A percentile compares a stretch with the other conserved stretches of the same genome.
Conservation (phyloP, 257 asterid genomes). For the Gentiana straminea region DNA sequence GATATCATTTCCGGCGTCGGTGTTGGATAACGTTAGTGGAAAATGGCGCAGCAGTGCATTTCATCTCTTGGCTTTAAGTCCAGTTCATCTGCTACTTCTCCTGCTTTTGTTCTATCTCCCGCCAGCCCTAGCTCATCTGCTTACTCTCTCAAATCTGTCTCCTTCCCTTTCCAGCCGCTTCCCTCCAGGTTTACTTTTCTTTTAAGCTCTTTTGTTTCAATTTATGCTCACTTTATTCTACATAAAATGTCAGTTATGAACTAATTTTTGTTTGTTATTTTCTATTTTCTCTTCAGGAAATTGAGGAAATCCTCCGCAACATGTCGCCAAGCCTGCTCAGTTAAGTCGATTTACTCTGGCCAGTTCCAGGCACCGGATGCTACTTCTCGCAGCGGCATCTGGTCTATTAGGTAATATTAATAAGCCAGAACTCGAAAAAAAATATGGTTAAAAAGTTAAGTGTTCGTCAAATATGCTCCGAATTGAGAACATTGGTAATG, state of each 20-base stretch:
- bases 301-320: constrained; percentile 21
- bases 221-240: background rate
- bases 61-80: background rate
- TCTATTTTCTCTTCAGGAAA: constrained; percentile 24
- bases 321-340: constrained; percentile 19
- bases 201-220: background rate
- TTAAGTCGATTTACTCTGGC: constrained; percentile 40
- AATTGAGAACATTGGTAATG: too few relatives aligned
- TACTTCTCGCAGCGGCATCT: constrained; percentile 29
- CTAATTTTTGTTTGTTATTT: background rate
- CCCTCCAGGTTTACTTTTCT: constrained; percentile 19
- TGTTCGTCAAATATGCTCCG: too few relatives aligned
- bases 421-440: too few relatives aligned
- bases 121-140: constrained; percentile 5
- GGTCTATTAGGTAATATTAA: constrained; percentile 70
- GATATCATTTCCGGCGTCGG: too few relatives aligned
- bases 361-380: constrained; percentile 28
- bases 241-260: background rate
- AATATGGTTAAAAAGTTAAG: too few relatives aligned
- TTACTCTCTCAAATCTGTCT: constrained; percentile 16
- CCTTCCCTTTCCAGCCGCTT: constrained; percentile 37
- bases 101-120: constrained; percentile 12
- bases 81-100: background rate
- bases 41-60: constrained; percentile 12
- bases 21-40: background rate